A percentile compares a stretch with the other conserved stretches of the same genome.
phyloP scores from a whole-genome alignment of 306 rosid species.

The Medicago arabica region DNA sequence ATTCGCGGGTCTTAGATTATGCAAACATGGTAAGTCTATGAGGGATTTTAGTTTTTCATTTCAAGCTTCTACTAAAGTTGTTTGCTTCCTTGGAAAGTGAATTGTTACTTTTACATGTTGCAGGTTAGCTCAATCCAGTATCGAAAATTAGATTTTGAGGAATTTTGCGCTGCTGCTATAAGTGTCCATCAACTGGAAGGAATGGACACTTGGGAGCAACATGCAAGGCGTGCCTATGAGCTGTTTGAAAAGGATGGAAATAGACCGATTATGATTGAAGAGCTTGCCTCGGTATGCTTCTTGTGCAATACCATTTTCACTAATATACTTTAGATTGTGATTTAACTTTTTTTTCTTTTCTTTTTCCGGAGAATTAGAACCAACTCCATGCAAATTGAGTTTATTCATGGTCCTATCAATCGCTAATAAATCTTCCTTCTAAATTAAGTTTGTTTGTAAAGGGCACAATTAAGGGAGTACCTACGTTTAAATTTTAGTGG shows the following conservation, averaged over 20 bases:
- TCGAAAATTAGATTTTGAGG: slow-evolving; percentile 84
- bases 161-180: slow-evolving; percentile 84
- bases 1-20: slow-evolving; percentile 72
- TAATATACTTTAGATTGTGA: background rate
- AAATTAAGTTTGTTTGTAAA: background rate
- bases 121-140: slow-evolving; percentile 85
- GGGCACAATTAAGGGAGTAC: background rate
- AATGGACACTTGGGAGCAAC: slow-evolving; percentile 80
- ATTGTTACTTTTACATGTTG: slow-evolving; percentile 36
- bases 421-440: background rate
- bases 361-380: background rate
- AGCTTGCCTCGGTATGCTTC: slow-evolving; percentile 78
- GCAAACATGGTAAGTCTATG: slow-evolving; percentile 61
- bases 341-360: too few relatives aligned
- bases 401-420: background rate
- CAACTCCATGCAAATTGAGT: background rate
- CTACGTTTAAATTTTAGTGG: background rate
- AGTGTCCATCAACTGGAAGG: slow-evolving; percentile 91
- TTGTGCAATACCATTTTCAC: slow-evolving; percentile 9
- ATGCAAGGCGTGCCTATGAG: slow-evolving; percentile 83
- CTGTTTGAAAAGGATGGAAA: slow-evolving; percentile 90
- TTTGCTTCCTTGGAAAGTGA: slow-evolving; percentile 17
- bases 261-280: slow-evolving; percentile 87
- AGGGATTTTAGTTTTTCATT: slow-evolving; percentile 14
- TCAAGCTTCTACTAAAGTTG: slow-evolving; percentile 1